Evolutionary conservation across 2,329 filamentous ascomycete genomes (phyloP).

Genomic region (Phaeoacremonium minimum): DNA sequence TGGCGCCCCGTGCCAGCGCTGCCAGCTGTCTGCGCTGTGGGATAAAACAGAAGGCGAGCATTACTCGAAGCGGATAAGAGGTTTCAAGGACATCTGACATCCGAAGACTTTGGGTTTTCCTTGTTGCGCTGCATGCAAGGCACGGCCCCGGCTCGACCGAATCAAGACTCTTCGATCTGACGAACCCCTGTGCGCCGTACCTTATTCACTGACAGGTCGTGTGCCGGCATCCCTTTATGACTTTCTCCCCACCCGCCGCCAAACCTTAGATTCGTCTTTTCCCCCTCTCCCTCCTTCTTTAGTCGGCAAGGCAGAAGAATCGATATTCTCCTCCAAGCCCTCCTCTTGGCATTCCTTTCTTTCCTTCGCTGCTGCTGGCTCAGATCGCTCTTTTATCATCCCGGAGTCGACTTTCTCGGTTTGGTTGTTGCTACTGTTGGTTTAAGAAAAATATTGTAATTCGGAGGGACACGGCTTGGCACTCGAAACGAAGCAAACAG

Average conservation of each 20-base stretch:
- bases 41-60: slow-evolving; percentile 12
- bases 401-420: slow-evolving; percentile 22
- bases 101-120: slow-evolving; percentile 23
- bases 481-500: slow-evolving; percentile 10
- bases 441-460: slow-evolving; percentile 15
- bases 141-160: slow-evolving; percentile 1
- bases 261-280: slow-evolving; percentile 12
- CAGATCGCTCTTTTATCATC: slow-evolving; percentile 48
- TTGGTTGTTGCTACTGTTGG: slow-evolving; percentile 9
- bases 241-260: slow-evolving; percentile 22
- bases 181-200: background rate
- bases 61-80: slow-evolving; percentile 21
- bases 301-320: slow-evolving; percentile 38
- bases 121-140: slow-evolving; percentile 10
- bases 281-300: slow-evolving; percentile 16
- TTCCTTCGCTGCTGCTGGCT: slow-evolving; percentile 57
- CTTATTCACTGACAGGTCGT: background rate
- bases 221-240: slow-evolving; percentile 28
- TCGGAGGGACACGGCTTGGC: slow-evolving; percentile 14
- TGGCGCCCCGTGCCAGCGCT: no score
- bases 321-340: slow-evolving; percentile 28
- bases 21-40: slow-evolving; percentile 3
- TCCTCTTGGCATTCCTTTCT: slow-evolving; percentile 29
- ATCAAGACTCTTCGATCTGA: slow-evolving; percentile 2
- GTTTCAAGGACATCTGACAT: slow-evolving; percentile 36